These are phyloP conservation scores for Tetragonia tetragonoides DNA, from an alignment of 148 eudicot species.

Conservation along the genomic window DNA sequence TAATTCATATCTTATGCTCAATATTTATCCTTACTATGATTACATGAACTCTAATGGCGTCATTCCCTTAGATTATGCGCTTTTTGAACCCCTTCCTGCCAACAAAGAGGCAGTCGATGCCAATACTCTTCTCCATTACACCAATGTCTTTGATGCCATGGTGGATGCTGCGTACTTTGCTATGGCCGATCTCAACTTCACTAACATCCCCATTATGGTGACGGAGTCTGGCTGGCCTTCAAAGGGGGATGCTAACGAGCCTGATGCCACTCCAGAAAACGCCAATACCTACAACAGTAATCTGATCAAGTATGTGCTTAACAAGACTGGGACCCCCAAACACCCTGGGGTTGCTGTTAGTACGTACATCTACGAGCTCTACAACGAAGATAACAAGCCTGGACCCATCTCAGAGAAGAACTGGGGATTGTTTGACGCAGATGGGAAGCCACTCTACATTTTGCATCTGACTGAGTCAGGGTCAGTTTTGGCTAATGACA, in stretches of 20 bases:
- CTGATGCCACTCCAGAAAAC: slow-evolving; percentile 69
- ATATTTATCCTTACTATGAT: slow-evolving; percentile 76
- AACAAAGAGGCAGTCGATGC: slow-evolving; percentile 86
- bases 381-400: slow-evolving; percentile 65
- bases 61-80: slow-evolving; percentile 80
- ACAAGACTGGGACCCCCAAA: slow-evolving; percentile 79
- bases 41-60: slow-evolving; percentile 82
- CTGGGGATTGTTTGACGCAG: slow-evolving; percentile 77
- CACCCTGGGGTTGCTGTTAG: slow-evolving; percentile 69
- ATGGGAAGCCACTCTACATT: slow-evolving; percentile 60
- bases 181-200: slow-evolving; percentile 71
- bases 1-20: slow-evolving; percentile 65
- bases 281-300: slow-evolving; percentile 89
- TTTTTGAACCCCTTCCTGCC: slow-evolving; percentile 63
- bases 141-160: slow-evolving; percentile 89
- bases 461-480: slow-evolving; percentile 57
- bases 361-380: slow-evolving; percentile 82
- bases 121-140: slow-evolving; percentile 72
- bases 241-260: slow-evolving; percentile 68
- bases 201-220: slow-evolving; percentile 74
- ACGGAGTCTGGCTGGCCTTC: slow-evolving; percentile 95
- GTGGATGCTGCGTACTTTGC: slow-evolving; percentile 87
- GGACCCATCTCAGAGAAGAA: slow-evolving; percentile 79
- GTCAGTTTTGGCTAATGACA: slow-evolving; percentile 57
- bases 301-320: slow-evolving; percentile 60